These are phyloP conservation scores for Epithele typhae DNA, from an alignment of 768 basidiomycete species.

Conservation along the genomic window DNA sequence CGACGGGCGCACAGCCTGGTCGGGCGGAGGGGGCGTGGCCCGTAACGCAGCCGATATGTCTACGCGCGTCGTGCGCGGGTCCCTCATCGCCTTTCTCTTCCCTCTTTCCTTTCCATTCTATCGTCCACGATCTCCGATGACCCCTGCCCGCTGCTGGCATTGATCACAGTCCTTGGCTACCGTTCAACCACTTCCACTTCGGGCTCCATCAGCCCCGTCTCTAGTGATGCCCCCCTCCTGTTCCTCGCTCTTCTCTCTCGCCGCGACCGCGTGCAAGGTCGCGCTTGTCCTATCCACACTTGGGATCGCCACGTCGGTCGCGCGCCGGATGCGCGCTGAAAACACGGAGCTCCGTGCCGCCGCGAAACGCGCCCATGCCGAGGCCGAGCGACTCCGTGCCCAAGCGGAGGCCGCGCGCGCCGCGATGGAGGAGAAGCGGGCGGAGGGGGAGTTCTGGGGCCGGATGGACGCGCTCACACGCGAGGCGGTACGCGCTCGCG, in stretches of 20 bases:
- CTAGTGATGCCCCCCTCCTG: slow-evolving; percentile 8
- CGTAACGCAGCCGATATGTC: not conserved
- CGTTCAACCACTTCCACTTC: not conserved
- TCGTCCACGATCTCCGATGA: slow-evolving; percentile 12
- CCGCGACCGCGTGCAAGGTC: slow-evolving; percentile 11
- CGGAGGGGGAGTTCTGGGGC: slow-evolving; percentile 13
- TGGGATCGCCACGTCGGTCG: slow-evolving; percentile 8
- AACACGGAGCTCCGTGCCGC: slow-evolving; percentile 10
- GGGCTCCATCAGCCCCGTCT: not conserved
- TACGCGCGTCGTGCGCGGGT: not conserved
- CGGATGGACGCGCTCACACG: slow-evolving; percentile 13
- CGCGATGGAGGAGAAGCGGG: slow-evolving; percentile 4
- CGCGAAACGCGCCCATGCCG: slow-evolving; percentile 4
- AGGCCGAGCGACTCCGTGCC: slow-evolving; percentile 3
- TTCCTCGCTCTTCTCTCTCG: slow-evolving; percentile 9
- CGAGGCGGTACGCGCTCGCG: slow-evolving; percentile 1
- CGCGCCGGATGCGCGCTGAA: slow-evolving; percentile 8
- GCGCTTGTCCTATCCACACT: slow-evolving; percentile 13
- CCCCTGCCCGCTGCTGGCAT: slow-evolving; percentile 2
- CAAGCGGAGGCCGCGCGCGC: slow-evolving; percentile 3
- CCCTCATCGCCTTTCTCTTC: not conserved
- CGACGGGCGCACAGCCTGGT: slow-evolving; percentile 1
- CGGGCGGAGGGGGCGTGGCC: slow-evolving; percentile 5
- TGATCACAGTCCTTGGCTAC: not conserved
- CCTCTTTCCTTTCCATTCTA: not conserved